Evolutionary conservation across 768 basidiomycete species (phyloP).

Genomic region (Tulasnella sp.): DNA sequence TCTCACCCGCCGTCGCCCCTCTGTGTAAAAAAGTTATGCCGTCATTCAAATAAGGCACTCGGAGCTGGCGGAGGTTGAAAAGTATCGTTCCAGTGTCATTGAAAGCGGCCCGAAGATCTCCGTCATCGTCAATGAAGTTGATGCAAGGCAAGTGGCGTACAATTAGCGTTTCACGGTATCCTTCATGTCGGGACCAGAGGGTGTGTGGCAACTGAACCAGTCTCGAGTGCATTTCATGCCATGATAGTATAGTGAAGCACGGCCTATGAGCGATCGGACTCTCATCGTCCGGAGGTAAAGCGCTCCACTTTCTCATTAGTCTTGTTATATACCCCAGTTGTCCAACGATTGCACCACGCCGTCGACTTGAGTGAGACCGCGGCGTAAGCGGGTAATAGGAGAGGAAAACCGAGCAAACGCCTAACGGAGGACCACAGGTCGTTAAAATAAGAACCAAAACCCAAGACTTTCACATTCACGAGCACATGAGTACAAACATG

Average conservation of each 20-base stretch:
- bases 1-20: background rate
- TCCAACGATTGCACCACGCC: background rate
- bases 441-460: background rate
- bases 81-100: background rate
- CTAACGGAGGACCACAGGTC: background rate
- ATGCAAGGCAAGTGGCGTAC: background rate
- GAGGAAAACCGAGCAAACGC: background rate
- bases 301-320: background rate
- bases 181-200: background rate
- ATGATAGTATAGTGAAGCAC: background rate
- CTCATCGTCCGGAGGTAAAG: background rate
- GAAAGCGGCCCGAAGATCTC: background rate
- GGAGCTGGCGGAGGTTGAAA: background rate
- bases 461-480: background rate
- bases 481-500: background rate
- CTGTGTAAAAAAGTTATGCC: background rate
- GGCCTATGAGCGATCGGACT: background rate
- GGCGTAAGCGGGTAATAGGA: background rate
- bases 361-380: constrained; percentile 7
- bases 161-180: background rate
- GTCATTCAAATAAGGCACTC: background rate
- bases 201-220: background rate
- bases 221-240: background rate
- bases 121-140: background rate
- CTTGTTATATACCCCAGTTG: background rate